phyloP scores from a whole-genome alignment of 1,284 basidiomycete species.

The Nidula niveotomentosa region DNA sequence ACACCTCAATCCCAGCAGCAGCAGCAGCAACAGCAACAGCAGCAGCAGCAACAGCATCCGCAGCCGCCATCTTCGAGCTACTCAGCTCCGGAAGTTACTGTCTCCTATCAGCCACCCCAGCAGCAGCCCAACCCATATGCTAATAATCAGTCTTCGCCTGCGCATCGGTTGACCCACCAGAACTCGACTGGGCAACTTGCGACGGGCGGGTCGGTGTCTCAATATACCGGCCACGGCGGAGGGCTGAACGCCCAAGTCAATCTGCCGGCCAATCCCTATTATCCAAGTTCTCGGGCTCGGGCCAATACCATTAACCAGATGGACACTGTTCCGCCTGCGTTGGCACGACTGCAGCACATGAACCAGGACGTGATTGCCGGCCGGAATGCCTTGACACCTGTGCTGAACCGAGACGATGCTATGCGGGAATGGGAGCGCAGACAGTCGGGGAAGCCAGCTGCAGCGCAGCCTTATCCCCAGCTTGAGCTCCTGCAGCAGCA shows the following conservation, averaged over 20 bases:
- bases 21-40: constrained; percentile 19
- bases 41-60: constrained; percentile 15
- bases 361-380: constrained; percentile 83
- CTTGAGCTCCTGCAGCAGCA: constrained; percentile 91
- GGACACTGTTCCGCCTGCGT: constrained; percentile 89
- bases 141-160: constrained; percentile 27
- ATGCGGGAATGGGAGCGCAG: constrained; percentile 89
- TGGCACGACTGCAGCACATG: constrained; percentile 87
- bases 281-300: constrained; percentile 65
- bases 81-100: constrained; percentile 21
- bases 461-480: constrained; percentile 79
- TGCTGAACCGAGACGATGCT: constrained; percentile 87
- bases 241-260: constrained; percentile 40
- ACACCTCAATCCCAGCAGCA: constrained; percentile 39
- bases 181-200: constrained; percentile 48
- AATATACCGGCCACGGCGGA: constrained; percentile 40
- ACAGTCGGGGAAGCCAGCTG: constrained; percentile 64
- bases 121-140: constrained; percentile 35
- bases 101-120: constrained; percentile 27
- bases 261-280: constrained; percentile 67
- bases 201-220: constrained; percentile 34
- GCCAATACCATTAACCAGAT: constrained; percentile 91
- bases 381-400: constrained; percentile 83
- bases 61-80: constrained; percentile 27
- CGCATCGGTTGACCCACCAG: constrained; percentile 44